Base-by-base conservation (phyloP, 306 rosid species). In the Trifolium repens region DNA sequence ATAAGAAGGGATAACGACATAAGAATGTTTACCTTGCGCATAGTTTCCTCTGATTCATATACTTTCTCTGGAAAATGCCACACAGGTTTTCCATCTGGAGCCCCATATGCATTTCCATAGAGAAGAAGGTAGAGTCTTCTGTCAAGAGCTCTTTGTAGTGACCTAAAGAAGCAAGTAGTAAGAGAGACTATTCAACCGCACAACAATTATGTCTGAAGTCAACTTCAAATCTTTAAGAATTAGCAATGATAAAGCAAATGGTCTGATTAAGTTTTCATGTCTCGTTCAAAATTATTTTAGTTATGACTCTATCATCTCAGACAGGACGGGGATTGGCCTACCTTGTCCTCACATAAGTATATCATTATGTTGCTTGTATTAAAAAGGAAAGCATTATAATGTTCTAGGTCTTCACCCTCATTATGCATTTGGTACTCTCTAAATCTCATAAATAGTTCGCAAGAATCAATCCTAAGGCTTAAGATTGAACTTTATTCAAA, bases 61-160 rank as follows among this genome's bases (percentile, higher is more conserved):
- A 80, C 88, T 71, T 90, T 87, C 78, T 94, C 93, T 10, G 99
- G 96, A 80, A 94, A 90, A 81, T 94, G 92, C 97, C 96, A 94
- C 78, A 83, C 84, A 8, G 91, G 88, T 63, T 94, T 79, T 71
- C 82, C 85, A 1, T 87, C 79, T 69, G 87, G 84, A 70, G 83
- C 85, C 46, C 92, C 93, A 77, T 78, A 66, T 26, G 93, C 68
- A 26, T 74, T 61, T 11, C 96, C 92, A 52, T 57, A 78, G 59
- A 90, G 76, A 78, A 94, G 88, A 84, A 94, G 99, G 81, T 94
- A 94, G 12, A 92, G 83, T 83, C 96, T 89, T 82, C 87, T 84
- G 83, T 94, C 98, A 61, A 91, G 97, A 76, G 98, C 97, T 76
- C 98, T 87, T 74, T 90, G 89, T 77, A 94, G 81, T 74, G 99